Evolutionary conservation across 1,284 basidiomycete genomes (phyloP), one percentile per base, ranked within the genome.

Genomic region (Paramarasmius palmivorus): DNA sequence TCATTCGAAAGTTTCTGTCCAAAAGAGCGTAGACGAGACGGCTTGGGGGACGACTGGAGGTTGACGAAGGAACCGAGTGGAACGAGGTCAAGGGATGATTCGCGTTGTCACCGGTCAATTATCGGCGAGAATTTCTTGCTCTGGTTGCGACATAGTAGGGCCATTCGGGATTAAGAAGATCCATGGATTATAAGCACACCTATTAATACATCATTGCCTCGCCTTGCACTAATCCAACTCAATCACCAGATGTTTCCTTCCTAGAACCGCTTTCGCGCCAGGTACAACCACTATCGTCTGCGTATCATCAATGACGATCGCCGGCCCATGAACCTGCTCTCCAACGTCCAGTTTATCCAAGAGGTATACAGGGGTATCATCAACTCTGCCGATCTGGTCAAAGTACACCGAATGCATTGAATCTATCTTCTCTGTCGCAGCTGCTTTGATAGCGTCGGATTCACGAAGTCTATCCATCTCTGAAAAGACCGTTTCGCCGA

Each of bases 241-340:
- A 10, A 46, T 9, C 25, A 46, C 44, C 64, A 93, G 67, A 66
- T 92, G 88, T 58, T 84, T 86, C 53, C 81, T 85, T 50, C 86
- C 83, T 53, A 91, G 63, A 2, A 87, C 72, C 4, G 83, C 88
- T 63, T 70, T 81, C 39, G 88, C 83, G 6, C 78, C 82, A 0
- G 90, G 89, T 15, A 91, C 82, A 2, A 95, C 68, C 35, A 95
- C 84, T 57, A 96, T 92, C 23, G 93, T 96, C 74, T 96, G 94
- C 14, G 94, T 97, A 63, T 92, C 77, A 68, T 97, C 94, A 60
- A 97, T 90, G 57, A 96, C 85, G 80, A 95, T 87, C 20, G 92
- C 91, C 2, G 95, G 93, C 0, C 94, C 93, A 29, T 76, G 66
- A 29, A 98, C 76, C 25, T 76, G 72, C 55, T 92, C 86, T 3